Conservation (phyloP, 805 yeast genomes). For the Saturnispora bothae region DNA sequence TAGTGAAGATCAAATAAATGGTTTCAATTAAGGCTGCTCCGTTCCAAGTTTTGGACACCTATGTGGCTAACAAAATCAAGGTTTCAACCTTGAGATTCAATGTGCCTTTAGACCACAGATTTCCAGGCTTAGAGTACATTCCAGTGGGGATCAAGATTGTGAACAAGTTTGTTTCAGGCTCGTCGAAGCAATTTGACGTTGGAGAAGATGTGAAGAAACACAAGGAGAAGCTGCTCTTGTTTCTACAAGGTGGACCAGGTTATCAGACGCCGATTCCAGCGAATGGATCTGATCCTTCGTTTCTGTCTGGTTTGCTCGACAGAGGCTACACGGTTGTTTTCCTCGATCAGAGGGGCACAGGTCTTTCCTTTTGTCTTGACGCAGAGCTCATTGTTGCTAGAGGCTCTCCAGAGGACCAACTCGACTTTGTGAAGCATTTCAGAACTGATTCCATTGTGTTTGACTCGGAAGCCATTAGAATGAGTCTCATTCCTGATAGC, state of each 20-base stretch:
- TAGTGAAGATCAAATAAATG: neutral
- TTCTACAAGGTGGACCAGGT: slow-evolving; percentile 49
- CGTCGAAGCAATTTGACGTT: slow-evolving; percentile 7
- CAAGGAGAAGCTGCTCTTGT: slow-evolving; percentile 25
- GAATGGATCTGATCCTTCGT: slow-evolving; percentile 11
- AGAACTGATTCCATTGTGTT: slow-evolving; percentile 44
- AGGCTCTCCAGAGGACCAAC: slow-evolving; percentile 20
- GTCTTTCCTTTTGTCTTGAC: slow-evolving; percentile 39
- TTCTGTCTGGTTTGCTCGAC: slow-evolving; percentile 13
- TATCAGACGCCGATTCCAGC: slow-evolving; percentile 28
- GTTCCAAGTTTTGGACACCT: slow-evolving; percentile 14
- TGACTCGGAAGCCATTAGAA: slow-evolving; percentile 40
- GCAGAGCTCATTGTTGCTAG: slow-evolving; percentile 16
- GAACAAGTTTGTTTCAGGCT: slow-evolving; percentile 9
- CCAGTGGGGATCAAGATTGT: slow-evolving; percentile 13
- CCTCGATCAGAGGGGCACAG: slow-evolving; percentile 56
- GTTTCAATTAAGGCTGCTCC: neutral
- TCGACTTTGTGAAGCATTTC: slow-evolving; percentile 34
- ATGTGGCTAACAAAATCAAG: slow-evolving; percentile 13
- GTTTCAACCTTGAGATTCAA: slow-evolving; percentile 16
- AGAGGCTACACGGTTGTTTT: slow-evolving; percentile 24
- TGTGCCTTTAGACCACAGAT: slow-evolving; percentile 22
- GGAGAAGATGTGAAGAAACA: slow-evolving; percentile 19
- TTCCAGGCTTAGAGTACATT: neutral
- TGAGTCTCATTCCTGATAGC: slow-evolving; percentile 17